Evolutionary conservation across 352 stramenopile species (phyloP).

Genomic region (Phytophthora sojae): DNA sequence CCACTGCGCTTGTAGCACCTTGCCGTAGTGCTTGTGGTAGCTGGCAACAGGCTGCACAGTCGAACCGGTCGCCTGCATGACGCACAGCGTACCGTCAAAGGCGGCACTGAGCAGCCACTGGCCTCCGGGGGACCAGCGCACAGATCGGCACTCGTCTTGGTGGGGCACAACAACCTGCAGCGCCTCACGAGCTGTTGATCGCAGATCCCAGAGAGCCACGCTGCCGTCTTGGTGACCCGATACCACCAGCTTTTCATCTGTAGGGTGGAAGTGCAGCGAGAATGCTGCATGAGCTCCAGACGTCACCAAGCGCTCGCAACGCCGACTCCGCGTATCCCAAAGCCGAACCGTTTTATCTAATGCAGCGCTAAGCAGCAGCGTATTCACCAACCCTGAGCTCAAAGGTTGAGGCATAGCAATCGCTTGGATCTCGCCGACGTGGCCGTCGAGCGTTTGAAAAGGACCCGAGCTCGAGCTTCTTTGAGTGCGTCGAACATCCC

Average conservation of each 20-base stretch:
- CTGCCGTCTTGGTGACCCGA: constrained; percentile 72
- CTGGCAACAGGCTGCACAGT: constrained; percentile 52
- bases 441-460: constrained; percentile 58
- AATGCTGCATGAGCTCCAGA: constrained; percentile 44
- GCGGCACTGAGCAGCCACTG: constrained; percentile 65
- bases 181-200: constrained; percentile 29
- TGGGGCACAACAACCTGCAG: constrained; percentile 49
- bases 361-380: constrained; percentile 48
- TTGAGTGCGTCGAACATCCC: constrained; percentile 47
- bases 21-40: constrained; percentile 69
- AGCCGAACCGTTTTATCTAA: constrained; percentile 70
- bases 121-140: constrained; percentile 68
- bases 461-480: constrained; percentile 21
- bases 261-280: constrained; percentile 58
- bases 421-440: constrained; percentile 72
- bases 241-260: constrained; percentile 35
- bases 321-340: constrained; percentile 68
- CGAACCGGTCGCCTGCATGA: constrained; percentile 32
- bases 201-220: constrained; percentile 72
- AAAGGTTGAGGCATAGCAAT: constrained; percentile 41
- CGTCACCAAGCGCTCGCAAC: constrained; percentile 63
- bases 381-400: not conserved
- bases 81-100: constrained; percentile 70
- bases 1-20: constrained; percentile 76
- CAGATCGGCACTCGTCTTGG: constrained; percentile 63